phyloP scores from a whole-genome alignment of 1,284 basidiomycete genomes.

The Laetiporus sulphureus region DNA sequence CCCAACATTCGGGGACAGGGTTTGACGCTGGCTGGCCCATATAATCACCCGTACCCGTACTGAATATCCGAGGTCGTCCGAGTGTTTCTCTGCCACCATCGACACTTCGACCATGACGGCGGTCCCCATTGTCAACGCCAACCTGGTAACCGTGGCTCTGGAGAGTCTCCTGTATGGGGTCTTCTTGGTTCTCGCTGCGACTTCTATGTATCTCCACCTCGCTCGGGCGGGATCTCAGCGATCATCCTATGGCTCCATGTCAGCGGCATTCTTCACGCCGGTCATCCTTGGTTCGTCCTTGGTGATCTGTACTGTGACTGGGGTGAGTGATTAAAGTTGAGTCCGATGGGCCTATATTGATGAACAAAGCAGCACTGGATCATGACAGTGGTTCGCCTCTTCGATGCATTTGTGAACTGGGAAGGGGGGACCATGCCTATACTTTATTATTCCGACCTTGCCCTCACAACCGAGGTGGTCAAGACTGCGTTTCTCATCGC shows the following conservation, averaged over 20 bases:
- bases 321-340: background rate
- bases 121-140: conserved; percentile 1
- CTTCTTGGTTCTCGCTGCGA: conserved; percentile 2
- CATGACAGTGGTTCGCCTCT: conserved; percentile 3
- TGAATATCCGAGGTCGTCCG: too few relatives aligned
- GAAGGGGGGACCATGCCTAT: background rate
- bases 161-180: conserved; percentile 6
- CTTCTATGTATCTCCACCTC: conserved; percentile 2
- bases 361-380: conserved; percentile 2
- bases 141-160: conserved; percentile 1
- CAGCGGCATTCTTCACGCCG: conserved; percentile 1
- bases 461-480: conserved; percentile 2
- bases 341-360: background rate
- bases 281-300: background rate
- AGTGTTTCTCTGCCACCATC: too few relatives aligned
- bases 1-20: too few relatives aligned
- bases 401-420: conserved; percentile 6
- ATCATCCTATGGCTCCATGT: background rate
- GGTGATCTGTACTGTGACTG: background rate
- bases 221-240: background rate
- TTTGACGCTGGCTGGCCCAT: too few relatives aligned
- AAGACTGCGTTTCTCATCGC: conserved; percentile 1
- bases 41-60: too few relatives aligned
- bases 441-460: background rate
- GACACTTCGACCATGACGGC: background rate